phyloP scores from a whole-genome alignment of 169 alveolate genomes.

The Cryptosporidium muris region DNA sequence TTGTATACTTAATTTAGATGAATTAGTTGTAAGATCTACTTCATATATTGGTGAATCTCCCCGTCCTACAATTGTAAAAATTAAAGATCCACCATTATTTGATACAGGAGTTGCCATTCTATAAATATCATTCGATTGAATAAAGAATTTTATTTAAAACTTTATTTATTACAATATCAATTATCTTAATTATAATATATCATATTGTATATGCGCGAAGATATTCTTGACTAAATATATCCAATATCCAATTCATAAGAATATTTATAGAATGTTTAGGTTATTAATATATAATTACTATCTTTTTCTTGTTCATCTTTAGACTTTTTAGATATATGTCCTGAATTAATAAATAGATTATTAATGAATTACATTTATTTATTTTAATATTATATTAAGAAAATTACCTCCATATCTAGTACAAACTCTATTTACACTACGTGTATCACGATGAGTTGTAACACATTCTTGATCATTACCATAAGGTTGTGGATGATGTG shows the following conservation, averaged over 20 bases:
- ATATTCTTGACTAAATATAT: too few relatives aligned
- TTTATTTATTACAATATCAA: too few relatives aligned
- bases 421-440: conserved; percentile 30
- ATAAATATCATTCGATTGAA: too few relatives aligned
- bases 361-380: too few relatives aligned
- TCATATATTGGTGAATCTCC: conserved; percentile 58
- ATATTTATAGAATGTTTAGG: too few relatives aligned
- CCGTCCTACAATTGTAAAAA: conserved; percentile 66
- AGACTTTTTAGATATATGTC: too few relatives aligned
- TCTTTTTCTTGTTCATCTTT: background rate
- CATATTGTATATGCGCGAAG: background rate
- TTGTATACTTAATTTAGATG: conserved; percentile 16
- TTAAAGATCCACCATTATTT: conserved; percentile 27
- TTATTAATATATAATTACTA: background rate
- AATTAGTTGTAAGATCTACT: conserved; percentile 46
- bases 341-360: too few relatives aligned
- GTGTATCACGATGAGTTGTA: conserved; percentile 58
- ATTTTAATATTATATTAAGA: too few relatives aligned
- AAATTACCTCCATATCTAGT: conserved; percentile 34
- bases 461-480: conserved; percentile 62
- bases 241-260: too few relatives aligned
- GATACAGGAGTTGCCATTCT: background rate
- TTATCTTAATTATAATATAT: too few relatives aligned
- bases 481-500: conserved; percentile 27
- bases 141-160: too few relatives aligned